Conservation (phyloP, 352 stramenopile genomes). For the Pythium phragmitis region DNA sequence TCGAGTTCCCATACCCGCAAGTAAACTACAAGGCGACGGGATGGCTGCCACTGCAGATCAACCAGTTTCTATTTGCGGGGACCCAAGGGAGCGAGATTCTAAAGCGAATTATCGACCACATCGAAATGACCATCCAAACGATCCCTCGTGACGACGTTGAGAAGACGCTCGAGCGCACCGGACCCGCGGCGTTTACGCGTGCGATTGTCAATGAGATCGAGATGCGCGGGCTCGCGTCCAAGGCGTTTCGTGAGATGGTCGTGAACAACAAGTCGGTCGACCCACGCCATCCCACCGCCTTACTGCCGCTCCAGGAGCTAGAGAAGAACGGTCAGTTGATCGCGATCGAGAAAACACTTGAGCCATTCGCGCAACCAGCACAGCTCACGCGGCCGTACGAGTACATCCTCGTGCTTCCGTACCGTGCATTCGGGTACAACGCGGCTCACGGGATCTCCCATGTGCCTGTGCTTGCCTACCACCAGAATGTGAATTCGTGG, state of each 20-base stretch:
- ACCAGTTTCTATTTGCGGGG: conserved; percentile 20
- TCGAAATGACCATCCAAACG: conserved; percentile 2
- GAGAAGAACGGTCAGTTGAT: conserved; percentile 16
- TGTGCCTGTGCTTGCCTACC: not conserved
- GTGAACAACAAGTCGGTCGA: not conserved
- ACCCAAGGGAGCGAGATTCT: conserved; percentile 1
- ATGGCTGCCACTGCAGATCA: conserved; percentile 17
- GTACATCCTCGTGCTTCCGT: conserved; percentile 15
- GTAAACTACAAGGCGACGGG: conserved; percentile 6
- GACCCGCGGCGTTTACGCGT: conserved; percentile 17
- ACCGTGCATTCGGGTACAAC: conserved; percentile 13
- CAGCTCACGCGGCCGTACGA: not conserved
- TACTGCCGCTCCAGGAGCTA: conserved; percentile 4
- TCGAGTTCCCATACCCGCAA: conserved; percentile 16
- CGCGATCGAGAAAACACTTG: not conserved
- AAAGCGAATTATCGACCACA: conserved; percentile 10
- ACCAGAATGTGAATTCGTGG: conserved; percentile 8
- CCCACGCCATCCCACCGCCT: not conserved
- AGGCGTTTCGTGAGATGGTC: not conserved
- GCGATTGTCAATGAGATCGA: conserved; percentile 15
- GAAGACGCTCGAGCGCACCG: conserved; percentile 14
- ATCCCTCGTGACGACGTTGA: conserved; percentile 10
- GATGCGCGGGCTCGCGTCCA: not conserved
- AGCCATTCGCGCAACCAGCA: not conserved
- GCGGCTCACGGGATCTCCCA: not conserved